Conservation (phyloP, 1,284 basidiomycete species). For the Naganishia sp. region DNA sequence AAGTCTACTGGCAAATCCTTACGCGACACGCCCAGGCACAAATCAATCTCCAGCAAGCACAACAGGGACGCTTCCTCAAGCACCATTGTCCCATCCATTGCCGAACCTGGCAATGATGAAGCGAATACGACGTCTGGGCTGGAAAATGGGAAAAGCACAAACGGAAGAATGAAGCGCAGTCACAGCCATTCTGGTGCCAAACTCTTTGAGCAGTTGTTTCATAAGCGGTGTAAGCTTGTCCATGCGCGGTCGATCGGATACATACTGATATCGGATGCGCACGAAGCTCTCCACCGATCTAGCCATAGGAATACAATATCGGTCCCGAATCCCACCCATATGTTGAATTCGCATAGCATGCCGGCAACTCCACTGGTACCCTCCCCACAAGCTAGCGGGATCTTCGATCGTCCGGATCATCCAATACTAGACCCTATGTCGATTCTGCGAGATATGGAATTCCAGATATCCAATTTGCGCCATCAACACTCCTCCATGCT, state of each 20-base stretch:
- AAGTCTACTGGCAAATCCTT: conserved; percentile 26
- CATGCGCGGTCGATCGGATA: neutral
- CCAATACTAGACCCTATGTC: conserved; percentile 10
- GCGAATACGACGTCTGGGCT: conserved; percentile 22
- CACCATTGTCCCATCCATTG: conserved; percentile 12
- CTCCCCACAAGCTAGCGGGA: neutral
- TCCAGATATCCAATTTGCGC: conserved; percentile 25
- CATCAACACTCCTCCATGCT: conserved; percentile 32
- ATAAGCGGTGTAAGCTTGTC: conserved; percentile 27
- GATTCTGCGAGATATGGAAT: conserved; percentile 21
- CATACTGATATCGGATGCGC: neutral
- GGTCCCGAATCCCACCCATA: conserved; percentile 6
- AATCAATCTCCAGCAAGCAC: conserved; percentile 8
- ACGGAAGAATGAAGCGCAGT: conserved; percentile 18
- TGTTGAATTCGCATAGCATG: conserved; percentile 3
- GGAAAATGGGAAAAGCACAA: conserved; percentile 3
- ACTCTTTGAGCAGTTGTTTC: conserved; percentile 30
- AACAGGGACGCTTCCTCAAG: conserved; percentile 12
- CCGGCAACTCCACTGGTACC: conserved; percentile 3
- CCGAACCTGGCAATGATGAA: conserved; percentile 26
- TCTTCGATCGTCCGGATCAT: neutral
- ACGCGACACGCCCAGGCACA: neutral
- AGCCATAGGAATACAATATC: conserved; percentile 18
- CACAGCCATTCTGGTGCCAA: conserved; percentile 30
- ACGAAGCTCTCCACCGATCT: conserved; percentile 5